phyloP scores from a whole-genome alignment of 305 asterid genomes.

The Euphrasia arctica region DNA sequence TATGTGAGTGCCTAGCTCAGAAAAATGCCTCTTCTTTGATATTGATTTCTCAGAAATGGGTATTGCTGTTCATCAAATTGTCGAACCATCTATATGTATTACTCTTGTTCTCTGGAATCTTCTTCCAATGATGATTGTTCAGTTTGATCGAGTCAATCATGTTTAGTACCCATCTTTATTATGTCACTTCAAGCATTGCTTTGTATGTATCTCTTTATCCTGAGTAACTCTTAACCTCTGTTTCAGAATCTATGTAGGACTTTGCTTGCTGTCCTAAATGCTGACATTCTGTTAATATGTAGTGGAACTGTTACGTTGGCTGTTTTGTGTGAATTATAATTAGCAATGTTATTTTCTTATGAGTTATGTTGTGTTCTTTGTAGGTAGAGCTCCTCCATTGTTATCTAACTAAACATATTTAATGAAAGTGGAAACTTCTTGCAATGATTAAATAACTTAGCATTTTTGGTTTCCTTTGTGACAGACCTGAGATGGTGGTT shows the following conservation, averaged over 20 bases:
- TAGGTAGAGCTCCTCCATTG: not conserved
- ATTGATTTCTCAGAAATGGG: too few relatives aligned
- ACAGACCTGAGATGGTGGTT: conserved; percentile 99
- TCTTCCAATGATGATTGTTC: too few relatives aligned
- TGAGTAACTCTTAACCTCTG: conserved; percentile 1
- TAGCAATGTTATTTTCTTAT: not conserved
- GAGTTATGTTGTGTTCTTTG: not conserved
- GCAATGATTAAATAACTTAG: not conserved
- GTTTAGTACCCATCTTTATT: too few relatives aligned
- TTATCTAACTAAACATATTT: not conserved
- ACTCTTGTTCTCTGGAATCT: too few relatives aligned
- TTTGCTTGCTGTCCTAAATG: not conserved
- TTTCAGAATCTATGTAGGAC: not conserved
- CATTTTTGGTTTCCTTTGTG: conserved; percentile 24
- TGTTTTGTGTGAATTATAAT: not conserved
- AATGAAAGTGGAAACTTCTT: not conserved
- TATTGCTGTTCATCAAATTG: too few relatives aligned
- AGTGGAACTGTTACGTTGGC: conserved; percentile 1
- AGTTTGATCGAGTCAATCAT: too few relatives aligned
- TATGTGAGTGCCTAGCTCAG: not conserved
- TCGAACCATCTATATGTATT: not conserved
- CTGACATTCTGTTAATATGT: not conserved
- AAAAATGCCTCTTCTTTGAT: too few relatives aligned
- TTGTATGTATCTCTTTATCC: not conserved
- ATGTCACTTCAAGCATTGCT: conserved; percentile 3